Percentiles rank a stretch among this genome's conserved stretches.
These are phyloP conservation scores for Alternaria ethzedia DNA, from an alignment of 2,329 filamentous ascomycete genomes.

Conservation along the genomic window DNA sequence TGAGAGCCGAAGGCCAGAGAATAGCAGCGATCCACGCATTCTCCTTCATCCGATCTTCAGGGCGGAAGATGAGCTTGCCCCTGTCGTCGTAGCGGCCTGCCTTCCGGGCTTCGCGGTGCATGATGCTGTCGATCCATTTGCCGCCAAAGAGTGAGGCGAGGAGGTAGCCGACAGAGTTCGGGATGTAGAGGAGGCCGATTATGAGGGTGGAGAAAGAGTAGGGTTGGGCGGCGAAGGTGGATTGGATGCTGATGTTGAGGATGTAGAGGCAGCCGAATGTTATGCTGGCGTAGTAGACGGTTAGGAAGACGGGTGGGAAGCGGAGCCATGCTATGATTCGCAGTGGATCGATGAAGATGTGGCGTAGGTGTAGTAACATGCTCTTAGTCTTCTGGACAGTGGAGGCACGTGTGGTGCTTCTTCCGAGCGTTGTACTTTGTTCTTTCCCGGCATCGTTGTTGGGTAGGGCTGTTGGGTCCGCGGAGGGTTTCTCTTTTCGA, in stretches of 20 bases:
- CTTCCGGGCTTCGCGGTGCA: constrained; percentile 48
- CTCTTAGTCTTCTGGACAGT: constrained; percentile 42
- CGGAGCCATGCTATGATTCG: constrained; percentile 47
- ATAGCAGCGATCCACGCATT: constrained; percentile 49
- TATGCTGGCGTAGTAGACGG: constrained; percentile 50
- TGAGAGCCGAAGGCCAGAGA: constrained; percentile 45
- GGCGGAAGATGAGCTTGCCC: constrained; percentile 44
- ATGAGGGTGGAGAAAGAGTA: constrained; percentile 47
- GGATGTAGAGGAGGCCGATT: constrained; percentile 49
- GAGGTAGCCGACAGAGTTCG: constrained; percentile 46
- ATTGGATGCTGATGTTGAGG: constrained; percentile 50
- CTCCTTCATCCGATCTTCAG: constrained; percentile 51
- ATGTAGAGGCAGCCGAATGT: constrained; percentile 49
- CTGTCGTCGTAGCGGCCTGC: constrained; percentile 45
- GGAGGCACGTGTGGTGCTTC: constrained; percentile 43
- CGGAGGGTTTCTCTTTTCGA: constrained; percentile 10
- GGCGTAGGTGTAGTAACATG: constrained; percentile 33
- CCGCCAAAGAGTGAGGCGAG: constrained; percentile 45
- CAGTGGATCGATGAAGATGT: constrained; percentile 50
- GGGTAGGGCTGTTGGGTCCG: background rate
- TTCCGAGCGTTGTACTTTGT: constrained; percentile 24
- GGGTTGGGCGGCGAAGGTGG: constrained; percentile 41
- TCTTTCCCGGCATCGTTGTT: constrained; percentile 12
- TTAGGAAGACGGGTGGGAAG: constrained; percentile 47
- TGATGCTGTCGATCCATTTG: constrained; percentile 50